Conservation (phyloP, 2,329 filamentous ascomycete genomes). For the Clarireedia hainanense region DNA sequence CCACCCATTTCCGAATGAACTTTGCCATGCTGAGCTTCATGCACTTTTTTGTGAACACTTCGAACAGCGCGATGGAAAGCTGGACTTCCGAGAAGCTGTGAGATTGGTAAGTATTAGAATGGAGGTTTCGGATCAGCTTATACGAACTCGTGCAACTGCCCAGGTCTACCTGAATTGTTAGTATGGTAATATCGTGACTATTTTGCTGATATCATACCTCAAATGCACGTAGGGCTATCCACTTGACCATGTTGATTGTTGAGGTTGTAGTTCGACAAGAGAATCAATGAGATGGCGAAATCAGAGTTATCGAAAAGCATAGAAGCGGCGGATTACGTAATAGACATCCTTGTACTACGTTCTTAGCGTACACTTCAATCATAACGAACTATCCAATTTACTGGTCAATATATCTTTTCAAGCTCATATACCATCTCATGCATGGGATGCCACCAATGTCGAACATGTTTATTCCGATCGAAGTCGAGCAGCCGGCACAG, state of each 20-base stretch:
- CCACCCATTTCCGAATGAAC: constrained; percentile 41
- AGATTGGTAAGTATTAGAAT: constrained; percentile 2
- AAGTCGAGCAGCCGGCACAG: too few species aligned
- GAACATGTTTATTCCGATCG: too few species aligned
- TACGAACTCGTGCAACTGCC: constrained; percentile 22
- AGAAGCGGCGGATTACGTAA: too few species aligned
- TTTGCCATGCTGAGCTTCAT: constrained; percentile 36
- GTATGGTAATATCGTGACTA: neutral
- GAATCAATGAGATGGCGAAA: too few species aligned
- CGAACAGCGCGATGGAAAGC: constrained; percentile 46
- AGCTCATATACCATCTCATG: too few species aligned
- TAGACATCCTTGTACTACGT: too few species aligned
- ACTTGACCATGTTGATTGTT: neutral
- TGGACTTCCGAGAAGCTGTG: constrained; percentile 44
- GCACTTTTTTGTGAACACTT: constrained; percentile 35
- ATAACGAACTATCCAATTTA: too few species aligned
- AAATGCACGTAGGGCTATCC: neutral
- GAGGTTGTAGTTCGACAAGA: too few species aligned
- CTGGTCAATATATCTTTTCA: too few species aligned
- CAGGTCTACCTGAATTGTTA: constrained; percentile 17
- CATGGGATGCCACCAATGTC: too few species aligned
- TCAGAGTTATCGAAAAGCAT: too few species aligned
- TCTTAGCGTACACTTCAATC: too few species aligned
- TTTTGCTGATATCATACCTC: neutral
- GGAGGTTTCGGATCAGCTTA: neutral